phyloP scores from a whole-genome alignment of 106 monocot genomes.

The Acorus gramineus region DNA sequence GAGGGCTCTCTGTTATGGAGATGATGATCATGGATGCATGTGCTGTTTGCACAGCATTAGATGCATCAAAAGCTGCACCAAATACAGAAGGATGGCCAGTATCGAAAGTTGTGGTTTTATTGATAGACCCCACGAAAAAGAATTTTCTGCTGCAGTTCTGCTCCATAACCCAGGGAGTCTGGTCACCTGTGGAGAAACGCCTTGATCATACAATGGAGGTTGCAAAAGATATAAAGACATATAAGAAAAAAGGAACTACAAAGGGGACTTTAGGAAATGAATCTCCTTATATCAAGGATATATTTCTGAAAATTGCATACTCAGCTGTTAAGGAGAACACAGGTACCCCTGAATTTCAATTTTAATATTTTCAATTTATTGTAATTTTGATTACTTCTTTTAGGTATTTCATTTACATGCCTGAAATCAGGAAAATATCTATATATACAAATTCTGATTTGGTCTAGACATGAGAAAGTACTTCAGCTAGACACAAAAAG shows the following conservation, averaged over 20 bases:
- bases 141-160: conserved; percentile 40
- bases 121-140: conserved; percentile 29
- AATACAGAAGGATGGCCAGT: conserved; percentile 44
- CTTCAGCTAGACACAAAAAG: no score
- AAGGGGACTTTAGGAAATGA: not conserved
- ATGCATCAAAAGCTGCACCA: conserved; percentile 26
- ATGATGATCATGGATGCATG: conserved; percentile 53
- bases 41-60: conserved; percentile 32
- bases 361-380: no score
- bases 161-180: conserved; percentile 28
- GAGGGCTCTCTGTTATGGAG: conserved; percentile 36
- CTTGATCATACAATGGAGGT: not conserved
- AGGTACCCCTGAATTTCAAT: conserved; percentile 17
- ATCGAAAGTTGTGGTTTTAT: conserved; percentile 49
- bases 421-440: no score
- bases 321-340: conserved; percentile 34
- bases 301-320: conserved; percentile 30
- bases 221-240: not conserved
- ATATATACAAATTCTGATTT: no score
- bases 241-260: not conserved
- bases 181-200: conserved; percentile 50
- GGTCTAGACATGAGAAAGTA: no score
- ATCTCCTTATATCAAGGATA: conserved; percentile 1
- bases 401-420: no score
- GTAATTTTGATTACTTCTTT: no score